These are phyloP conservation scores for Malus domestica DNA, from an alignment of 306 rosid genomes.

Conservation along the genomic window ASM211411v1 NC_041803.1:53512501-53513000, in stretches of 20 bases:
- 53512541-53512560: constrained; percentile 99
- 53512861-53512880: constrained; percentile 75
- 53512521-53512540: constrained; percentile 85
- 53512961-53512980: not conserved
- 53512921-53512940: constrained; percentile 82
- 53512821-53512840: not conserved
- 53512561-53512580: constrained; percentile 37
- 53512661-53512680: not conserved
- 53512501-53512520: constrained; percentile 96
- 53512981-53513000: constrained; percentile 7
- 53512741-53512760: not conserved
- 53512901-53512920: constrained; percentile 60
- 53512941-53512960: constrained; percentile 76
- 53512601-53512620: constrained; percentile 78
- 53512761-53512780: not conserved
- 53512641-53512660: too few species aligned
- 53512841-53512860: constrained; percentile 15
- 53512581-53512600: constrained; percentile 68
- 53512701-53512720: not conserved
- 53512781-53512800: not conserved
- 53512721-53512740: not conserved
- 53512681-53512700: not conserved
- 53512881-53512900: constrained; percentile 67
- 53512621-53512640: constrained; percentile 37
- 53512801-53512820: constrained; percentile 36